These are phyloP conservation scores for Akanthomyces uredinophilus DNA, from an alignment of 2,329 filamentous ascomycete species.

Conservation along the genomic window DNA sequence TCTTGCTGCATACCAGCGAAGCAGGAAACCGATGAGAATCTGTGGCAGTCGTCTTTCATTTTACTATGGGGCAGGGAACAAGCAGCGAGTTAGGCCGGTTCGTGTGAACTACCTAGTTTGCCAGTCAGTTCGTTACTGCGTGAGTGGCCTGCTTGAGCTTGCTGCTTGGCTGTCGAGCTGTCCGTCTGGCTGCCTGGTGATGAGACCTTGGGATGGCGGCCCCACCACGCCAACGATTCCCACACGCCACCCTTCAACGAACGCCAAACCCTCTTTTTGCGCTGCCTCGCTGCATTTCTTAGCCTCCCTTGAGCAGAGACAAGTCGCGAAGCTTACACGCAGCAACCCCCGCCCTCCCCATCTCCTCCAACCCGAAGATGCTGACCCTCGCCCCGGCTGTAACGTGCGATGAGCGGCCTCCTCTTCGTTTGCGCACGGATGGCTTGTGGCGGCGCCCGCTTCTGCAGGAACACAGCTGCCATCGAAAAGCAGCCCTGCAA, in stretches of 20 bases:
- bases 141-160: too few species aligned
- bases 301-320: not conserved
- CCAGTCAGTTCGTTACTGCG: too few species aligned
- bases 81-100: too few species aligned
- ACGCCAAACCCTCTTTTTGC: not conserved
- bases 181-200: not conserved
- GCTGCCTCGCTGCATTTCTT: not conserved
- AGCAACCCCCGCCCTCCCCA: not conserved
- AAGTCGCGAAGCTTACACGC: not conserved
- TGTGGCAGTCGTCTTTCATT: slow-evolving; percentile 1
- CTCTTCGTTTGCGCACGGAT: not conserved
- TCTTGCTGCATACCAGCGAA: slow-evolving; percentile 10
- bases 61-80: not conserved
- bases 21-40: not conserved
- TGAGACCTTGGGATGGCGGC: not conserved
- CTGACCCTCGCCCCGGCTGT: not conserved
- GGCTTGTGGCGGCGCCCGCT: not conserved
- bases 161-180: too few species aligned
- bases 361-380: not conserved
- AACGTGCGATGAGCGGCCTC: not conserved
- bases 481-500: not conserved
- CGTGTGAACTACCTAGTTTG: too few species aligned
- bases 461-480: not conserved
- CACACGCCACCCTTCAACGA: not conserved
- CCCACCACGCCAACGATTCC: not conserved